Conservation (phyloP, 306 rosid genomes). For the Begonia peltatifolia region DNA sequence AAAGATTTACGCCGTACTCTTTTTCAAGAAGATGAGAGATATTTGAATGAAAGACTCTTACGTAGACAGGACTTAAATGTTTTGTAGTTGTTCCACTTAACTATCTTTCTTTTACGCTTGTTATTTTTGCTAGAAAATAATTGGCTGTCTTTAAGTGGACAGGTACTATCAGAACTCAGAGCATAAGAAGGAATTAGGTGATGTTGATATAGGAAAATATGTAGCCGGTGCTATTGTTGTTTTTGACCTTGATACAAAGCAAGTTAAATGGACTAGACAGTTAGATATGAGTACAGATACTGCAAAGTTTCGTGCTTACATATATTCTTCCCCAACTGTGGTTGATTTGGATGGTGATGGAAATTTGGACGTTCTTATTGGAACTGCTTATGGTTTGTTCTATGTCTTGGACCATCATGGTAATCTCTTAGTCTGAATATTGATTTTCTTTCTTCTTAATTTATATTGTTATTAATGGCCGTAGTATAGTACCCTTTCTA, state of each 20-base stretch:
- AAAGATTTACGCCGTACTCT: too few species aligned
- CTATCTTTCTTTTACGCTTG: background rate
- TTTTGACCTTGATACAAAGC: conserved; percentile 80
- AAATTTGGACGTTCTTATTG: conserved; percentile 81
- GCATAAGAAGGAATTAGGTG: conserved; percentile 83
- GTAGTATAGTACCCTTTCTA: too few species aligned
- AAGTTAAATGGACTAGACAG: conserved; percentile 85
- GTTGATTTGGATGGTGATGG: conserved; percentile 98
- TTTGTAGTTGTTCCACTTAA: background rate
- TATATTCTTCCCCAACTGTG: conserved; percentile 86
- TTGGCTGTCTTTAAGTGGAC: conserved; percentile 31
- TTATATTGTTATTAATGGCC: background rate
- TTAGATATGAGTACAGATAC: conserved; percentile 88
- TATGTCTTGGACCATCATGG: conserved; percentile 93
- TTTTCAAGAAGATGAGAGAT: too few species aligned
- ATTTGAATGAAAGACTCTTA: too few species aligned
- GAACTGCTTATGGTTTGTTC: conserved; percentile 87
- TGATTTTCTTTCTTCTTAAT: background rate
- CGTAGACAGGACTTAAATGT: too few species aligned
- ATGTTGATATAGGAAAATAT: conserved; percentile 75
- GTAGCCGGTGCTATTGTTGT: conserved; percentile 91
- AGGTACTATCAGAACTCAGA: conserved; percentile 93
- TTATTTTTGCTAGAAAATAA: conserved; percentile 11
- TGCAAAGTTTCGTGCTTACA: conserved; percentile 51
- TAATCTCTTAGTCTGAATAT: conserved; percentile 18